Evolutionary conservation across 2,329 filamentous ascomycete genomes (phyloP), one percentile per base, ranked within the genome.

Genomic region (Pseudopithomyces maydicus): DNA sequence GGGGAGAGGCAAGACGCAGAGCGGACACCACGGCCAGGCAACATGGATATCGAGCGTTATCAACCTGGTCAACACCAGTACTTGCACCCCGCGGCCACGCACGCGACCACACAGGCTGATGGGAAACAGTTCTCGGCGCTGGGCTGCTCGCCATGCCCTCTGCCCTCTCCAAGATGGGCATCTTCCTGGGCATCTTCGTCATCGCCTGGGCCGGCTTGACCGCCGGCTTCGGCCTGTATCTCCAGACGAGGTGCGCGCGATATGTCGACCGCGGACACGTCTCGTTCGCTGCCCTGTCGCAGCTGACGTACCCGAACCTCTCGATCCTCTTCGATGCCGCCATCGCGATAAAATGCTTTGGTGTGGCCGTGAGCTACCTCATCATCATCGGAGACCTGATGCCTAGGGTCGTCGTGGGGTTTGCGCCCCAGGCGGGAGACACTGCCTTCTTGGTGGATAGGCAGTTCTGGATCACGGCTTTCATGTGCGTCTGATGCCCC

Each of bases 301-400:
- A 99, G 75, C 86, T 99, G 61, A 98, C 95, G 5, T 99, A 98
- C 70, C 95, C 95, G 1, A 97, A 97, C 74, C 92, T 94, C 2
- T 91, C 95, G 8, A 92, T 99, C 45, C 83, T 98, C 44, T 99
- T 99, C 75, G 95, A 99, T 78, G 88, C 89, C 6, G 95, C 95
- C 6, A 99, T 99, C 73, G 92, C 94, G 12, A 88, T 99, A 72
- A 99, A 99, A 76, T 99, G 95, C 77, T 99, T 99, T 73, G 95
- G 95, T 36, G 95, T 99, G 10, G 95, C 91, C 20, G 91, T 98
- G 57, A 97, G 92, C 68, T 99, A 99, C 78, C 85, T 99, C 68
- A 99, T 99, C 71, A 98, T 99, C 70, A 98, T 99, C 66, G 95
- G 95, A 49, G 95, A 99, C 74, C 81, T 99, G 61, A 99, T 99